Evolutionary conservation across 202 grass and related monocot species (phyloP).

Genomic region (Schoenoplectus tabernaemontani): DNA sequence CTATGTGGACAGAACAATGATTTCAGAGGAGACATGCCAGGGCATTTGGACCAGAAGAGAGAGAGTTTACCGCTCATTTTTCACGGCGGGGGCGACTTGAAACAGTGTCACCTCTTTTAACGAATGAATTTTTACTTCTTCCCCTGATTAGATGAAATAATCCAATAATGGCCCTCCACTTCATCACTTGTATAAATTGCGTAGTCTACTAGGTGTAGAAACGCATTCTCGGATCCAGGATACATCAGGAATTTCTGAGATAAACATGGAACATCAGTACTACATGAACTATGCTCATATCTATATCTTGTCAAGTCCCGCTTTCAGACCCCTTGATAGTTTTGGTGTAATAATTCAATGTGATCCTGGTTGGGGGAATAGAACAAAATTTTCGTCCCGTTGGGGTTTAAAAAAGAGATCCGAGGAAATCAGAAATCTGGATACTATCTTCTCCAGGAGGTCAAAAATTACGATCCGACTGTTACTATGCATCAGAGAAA

Average conservation of each 20-base stretch:
- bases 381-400: not conserved
- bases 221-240: not conserved
- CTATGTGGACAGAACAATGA: not conserved
- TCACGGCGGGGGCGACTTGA: not conserved
- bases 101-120: not conserved
- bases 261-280: not conserved
- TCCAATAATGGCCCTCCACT: not conserved
- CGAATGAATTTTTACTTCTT: not conserved
- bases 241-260: not conserved
- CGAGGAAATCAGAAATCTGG: not conserved
- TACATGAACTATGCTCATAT: not conserved
- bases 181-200: not conserved
- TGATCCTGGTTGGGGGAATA: not conserved
- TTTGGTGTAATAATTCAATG: not conserved
- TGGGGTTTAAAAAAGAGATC: not conserved
- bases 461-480: too few relatives aligned
- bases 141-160: not conserved
- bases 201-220: not conserved
- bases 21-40: not conserved
- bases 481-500: not conserved
- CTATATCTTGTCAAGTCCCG: not conserved
- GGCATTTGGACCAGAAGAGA: not conserved
- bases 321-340: not conserved
- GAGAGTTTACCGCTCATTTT: constrained; percentile 21
- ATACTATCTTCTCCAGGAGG: not conserved